Conservation (phyloP, 148 eudicot genomes). For the Rhododendron simsii region DNA sequence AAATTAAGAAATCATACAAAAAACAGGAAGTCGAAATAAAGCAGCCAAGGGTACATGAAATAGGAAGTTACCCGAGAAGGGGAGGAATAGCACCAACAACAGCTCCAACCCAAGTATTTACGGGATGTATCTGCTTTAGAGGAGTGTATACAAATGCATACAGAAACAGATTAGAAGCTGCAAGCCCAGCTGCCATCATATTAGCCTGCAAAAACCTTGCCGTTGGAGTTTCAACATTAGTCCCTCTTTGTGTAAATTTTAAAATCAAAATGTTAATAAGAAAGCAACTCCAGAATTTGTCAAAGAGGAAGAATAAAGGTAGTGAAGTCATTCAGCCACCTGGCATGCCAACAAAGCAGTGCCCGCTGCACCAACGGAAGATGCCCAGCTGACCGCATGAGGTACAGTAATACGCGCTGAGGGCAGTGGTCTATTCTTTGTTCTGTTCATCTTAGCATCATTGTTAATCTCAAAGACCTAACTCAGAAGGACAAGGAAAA, state of each 20-base stretch:
- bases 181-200: slow-evolving; percentile 95
- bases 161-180: slow-evolving; percentile 79
- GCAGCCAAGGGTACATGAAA: not conserved
- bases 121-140: slow-evolving; percentile 90
- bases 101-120: slow-evolving; percentile 98
- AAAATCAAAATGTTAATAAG: not conserved
- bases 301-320: not conserved
- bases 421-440: slow-evolving; percentile 79
- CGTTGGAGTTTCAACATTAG: slow-evolving; percentile 45
- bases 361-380: slow-evolving; percentile 75
- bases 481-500: not conserved
- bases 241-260: slow-evolving; percentile 1
- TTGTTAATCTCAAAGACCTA: slow-evolving; percentile 85
- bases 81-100: slow-evolving; percentile 99
- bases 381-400: slow-evolving; percentile 84
- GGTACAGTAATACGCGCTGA: slow-evolving; percentile 71
- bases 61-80: slow-evolving; percentile 75
- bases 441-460: slow-evolving; percentile 93
- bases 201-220: slow-evolving; percentile 95
- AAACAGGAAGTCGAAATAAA: not conserved
- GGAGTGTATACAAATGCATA: slow-evolving; percentile 96
- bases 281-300: not conserved
- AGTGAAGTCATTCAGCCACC: slow-evolving; percentile 43
- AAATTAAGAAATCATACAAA: not conserved
- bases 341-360: slow-evolving; percentile 73